Conservation (phyloP, 78 protist genomes). For the Dictyostelium brefeldianum region DNA sequence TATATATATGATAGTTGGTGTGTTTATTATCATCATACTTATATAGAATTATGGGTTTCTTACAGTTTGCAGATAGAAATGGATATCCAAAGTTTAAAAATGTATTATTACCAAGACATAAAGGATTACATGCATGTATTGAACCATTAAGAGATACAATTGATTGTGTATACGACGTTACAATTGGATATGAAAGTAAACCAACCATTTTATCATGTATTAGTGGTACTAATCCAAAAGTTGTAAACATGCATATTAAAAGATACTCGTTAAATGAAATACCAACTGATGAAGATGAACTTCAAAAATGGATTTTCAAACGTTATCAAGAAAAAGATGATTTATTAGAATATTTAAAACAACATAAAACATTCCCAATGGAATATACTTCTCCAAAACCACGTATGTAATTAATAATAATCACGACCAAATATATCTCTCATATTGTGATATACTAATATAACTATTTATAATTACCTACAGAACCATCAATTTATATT, state of each 20-base stretch:
- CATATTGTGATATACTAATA: too few relatives aligned
- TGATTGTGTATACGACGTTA: conserved; percentile 54
- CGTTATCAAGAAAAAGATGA: conserved; percentile 48
- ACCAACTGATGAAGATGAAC: conserved; percentile 34
- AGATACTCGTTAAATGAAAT: conserved; percentile 26
- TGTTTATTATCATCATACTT: not conserved
- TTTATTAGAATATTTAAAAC: conserved; percentile 30
- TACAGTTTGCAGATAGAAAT: conserved; percentile 51
- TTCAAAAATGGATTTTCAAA: conserved; percentile 56
- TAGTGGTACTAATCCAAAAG: conserved; percentile 38
- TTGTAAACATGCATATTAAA: conserved; percentile 40
- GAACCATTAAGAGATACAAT: conserved; percentile 24
- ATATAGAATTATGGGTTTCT: not conserved
- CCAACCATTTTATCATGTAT: conserved; percentile 55
- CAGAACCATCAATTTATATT: not conserved
- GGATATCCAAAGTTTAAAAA: conserved; percentile 72
- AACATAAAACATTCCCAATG: not conserved
- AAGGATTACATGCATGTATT: conserved; percentile 58
- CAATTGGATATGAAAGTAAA: conserved; percentile 60
- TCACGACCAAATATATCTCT: too few relatives aligned
- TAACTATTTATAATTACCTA: too few relatives aligned
- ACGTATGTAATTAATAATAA: too few relatives aligned
- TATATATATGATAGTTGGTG: not conserved
- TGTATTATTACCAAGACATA: conserved; percentile 69
- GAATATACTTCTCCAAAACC: not conserved